Evolutionary conservation across 192 early-diverging fungal species (phyloP), one percentile per base, ranked within the genome.

Genomic region (Backusella psychrophila): DNA sequence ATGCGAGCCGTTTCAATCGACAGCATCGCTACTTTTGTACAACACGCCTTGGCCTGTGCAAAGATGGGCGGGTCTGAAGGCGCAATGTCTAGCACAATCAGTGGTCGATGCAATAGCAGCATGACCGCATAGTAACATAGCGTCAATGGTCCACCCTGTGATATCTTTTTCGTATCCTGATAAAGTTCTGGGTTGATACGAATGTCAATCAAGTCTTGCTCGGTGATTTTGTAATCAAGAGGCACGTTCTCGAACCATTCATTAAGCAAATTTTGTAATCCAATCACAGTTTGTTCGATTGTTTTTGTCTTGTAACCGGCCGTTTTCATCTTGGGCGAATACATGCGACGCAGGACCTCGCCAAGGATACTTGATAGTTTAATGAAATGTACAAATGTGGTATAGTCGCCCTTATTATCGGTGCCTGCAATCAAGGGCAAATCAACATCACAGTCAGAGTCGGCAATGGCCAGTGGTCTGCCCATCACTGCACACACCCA

Each of bases 401-500:
- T 56, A 42, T 74, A 78, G 11, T 70, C 59, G 7, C n/a, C 26
- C 21, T 71, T 52, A 6, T 71, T 46, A n/a, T 46, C 36, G 0
- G 70, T 52, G 29, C 69, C 69, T 21, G 70, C 15, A 7, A 76
- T 46, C 4, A 66, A 33, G 29, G 81, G 81, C 19, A 77, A 38
- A 12, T 79, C 81, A 66, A 79, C 69, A 65, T 82, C 81, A 38
- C 75, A 82, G 41, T 82, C 81, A 8, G 75, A 72, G 41, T 89
- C 84, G 26, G 80, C 77, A 78, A 87, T 85, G 5, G 81, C 80
- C 6, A 86, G 38, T 14, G 86, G 83, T 67, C 81, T 71, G 17
- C 81, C 81, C 75, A 82, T 78, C 14, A 66, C 74, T 15, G 81
- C 69, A 71, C 77, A 78, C 9, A 75, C 76, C 86, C 90, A 90